Percentiles rank a stretch among this genome's conserved stretches.
These are phyloP conservation scores for Trichosanthes truncata DNA, from an alignment of 306 rosid genomes.

Conservation along the genomic window DNA sequence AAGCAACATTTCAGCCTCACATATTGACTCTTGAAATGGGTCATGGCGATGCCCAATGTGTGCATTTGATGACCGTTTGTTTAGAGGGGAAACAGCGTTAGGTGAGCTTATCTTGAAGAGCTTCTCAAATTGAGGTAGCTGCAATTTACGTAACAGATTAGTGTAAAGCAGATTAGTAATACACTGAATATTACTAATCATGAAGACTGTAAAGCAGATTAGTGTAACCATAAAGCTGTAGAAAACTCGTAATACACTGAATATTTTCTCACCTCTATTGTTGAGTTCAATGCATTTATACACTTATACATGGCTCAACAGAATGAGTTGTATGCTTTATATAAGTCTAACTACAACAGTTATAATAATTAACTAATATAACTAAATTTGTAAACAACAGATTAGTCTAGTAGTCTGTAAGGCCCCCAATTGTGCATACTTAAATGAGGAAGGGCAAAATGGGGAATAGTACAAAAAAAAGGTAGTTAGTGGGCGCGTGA, in stretches of 20 bases:
- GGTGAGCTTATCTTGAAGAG: slow-evolving; percentile 33
- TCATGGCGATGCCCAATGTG: slow-evolving; percentile 11
- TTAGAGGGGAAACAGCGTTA: slow-evolving; percentile 19
- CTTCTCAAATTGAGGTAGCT: slow-evolving; percentile 41
- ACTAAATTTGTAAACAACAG: background rate
- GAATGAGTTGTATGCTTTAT: background rate
- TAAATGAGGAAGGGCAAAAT: no score
- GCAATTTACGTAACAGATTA: background rate
- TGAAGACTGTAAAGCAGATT: background rate
- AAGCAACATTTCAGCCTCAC: slow-evolving; percentile 46
- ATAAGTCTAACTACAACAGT: background rate
- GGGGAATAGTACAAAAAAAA: no score
- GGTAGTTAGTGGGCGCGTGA: no score
- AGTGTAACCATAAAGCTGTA: background rate
- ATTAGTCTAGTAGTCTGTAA: background rate
- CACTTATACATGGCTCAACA: background rate
- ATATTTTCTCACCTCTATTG: background rate
- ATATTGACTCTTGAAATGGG: slow-evolving; percentile 27
- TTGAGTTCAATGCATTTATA: background rate
- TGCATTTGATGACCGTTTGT: slow-evolving; percentile 12
- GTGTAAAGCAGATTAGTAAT: background rate
- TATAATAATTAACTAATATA: background rate
- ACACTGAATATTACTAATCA: background rate
- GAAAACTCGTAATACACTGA: background rate
- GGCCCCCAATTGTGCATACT: no score